A percentile compares a stretch with the other conserved stretches of the same genome.
These are phyloP conservation scores for Polymyxa betae DNA, from an alignment of 208 protist genomes.

Conservation along the genomic window DNA sequence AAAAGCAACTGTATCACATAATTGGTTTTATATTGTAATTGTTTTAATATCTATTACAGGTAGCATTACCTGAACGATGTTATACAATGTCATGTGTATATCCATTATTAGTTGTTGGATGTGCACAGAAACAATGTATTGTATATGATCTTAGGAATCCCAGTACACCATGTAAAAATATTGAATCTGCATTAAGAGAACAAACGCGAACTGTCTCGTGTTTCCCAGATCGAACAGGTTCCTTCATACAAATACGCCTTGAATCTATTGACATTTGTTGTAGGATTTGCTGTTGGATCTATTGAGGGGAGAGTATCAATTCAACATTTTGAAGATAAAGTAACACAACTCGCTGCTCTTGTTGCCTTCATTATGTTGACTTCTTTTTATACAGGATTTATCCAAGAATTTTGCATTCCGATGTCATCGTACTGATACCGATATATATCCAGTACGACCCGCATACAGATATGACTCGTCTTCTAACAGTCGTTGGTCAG, in stretches of 20 bases:
- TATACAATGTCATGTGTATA: slow-evolving; percentile 32
- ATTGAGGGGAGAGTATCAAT: slow-evolving; percentile 34
- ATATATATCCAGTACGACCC: not conserved
- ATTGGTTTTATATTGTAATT: not conserved
- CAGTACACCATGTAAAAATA: not conserved
- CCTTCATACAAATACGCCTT: not conserved
- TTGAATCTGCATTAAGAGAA: slow-evolving; percentile 6
- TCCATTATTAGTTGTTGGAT: slow-evolving; percentile 28
- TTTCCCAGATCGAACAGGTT: not conserved
- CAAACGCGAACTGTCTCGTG: slow-evolving; percentile 20
- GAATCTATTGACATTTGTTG: not conserved
- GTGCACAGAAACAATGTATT: not conserved
- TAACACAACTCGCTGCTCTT: not conserved
- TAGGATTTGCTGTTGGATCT: slow-evolving; percentile 30
- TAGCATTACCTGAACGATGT: slow-evolving; percentile 36
- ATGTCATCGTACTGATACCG: not conserved
- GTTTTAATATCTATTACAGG: not conserved
- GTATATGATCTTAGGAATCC: slow-evolving; percentile 45
- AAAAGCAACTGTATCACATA: not conserved
- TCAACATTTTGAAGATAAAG: slow-evolving; percentile 36
- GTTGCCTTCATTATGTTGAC: not conserved
- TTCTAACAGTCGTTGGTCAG: not conserved
- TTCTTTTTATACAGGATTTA: not conserved
- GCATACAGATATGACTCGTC: not conserved
- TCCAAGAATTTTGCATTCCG: slow-evolving; percentile 43